phyloP scores from a whole-genome alignment of 192 early-diverging fungal genomes.

The Neocallimastix lanati region DNA sequence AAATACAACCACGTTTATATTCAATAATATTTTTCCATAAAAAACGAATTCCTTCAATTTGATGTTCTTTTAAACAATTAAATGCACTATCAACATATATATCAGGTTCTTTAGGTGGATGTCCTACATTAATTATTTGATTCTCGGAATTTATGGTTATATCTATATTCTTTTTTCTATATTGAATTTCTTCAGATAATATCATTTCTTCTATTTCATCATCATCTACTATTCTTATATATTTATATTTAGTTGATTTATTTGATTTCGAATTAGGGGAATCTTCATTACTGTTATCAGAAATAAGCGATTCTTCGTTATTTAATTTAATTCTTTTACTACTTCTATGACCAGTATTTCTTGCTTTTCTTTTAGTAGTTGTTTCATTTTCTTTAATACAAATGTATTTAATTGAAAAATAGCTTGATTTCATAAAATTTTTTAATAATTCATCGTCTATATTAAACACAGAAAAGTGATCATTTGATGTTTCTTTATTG shows the following conservation, averaged over 20 bases:
- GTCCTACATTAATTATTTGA: conserved; percentile 36
- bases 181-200: background rate
- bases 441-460: background rate
- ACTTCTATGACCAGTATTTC: background rate
- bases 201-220: background rate
- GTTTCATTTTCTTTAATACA: background rate
- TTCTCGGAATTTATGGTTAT: background rate
- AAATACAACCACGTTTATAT: conserved; percentile 48
- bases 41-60: conserved; percentile 59
- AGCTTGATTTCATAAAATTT: background rate
- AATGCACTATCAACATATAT: conserved; percentile 16
- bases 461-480: background rate
- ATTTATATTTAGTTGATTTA: background rate
- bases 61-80: conserved; percentile 38
- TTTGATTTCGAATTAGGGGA: background rate
- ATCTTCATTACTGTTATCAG: background rate
- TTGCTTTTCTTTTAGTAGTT: background rate
- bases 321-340: background rate
- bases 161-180: background rate
- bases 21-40: conserved; percentile 65
- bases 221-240: background rate
- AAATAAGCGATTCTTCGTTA: background rate
- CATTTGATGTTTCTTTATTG: background rate
- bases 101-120: conserved; percentile 24
- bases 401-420: background rate